Conservation (phyloP, 768 basidiomycete genomes). For the Pisolithus microcarpus region DNA sequence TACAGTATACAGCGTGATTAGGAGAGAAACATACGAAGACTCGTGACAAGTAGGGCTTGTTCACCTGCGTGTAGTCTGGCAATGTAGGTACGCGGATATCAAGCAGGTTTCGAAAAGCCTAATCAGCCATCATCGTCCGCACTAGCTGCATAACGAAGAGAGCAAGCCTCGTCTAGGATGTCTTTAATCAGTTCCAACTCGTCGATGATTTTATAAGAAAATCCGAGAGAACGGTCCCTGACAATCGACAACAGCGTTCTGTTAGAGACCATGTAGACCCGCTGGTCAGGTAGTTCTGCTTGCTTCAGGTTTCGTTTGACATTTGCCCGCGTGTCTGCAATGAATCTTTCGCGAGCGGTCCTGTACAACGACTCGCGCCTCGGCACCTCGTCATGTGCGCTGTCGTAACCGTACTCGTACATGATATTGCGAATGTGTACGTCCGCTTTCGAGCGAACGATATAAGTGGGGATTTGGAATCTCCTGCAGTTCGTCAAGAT, state of each 20-base stretch:
- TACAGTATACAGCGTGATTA: too few relatives aligned
- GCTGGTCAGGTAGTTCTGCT: conserved; percentile 14
- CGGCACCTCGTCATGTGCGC: conserved; percentile 1
- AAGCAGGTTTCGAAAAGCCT: too few relatives aligned
- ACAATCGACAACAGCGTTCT: conserved; percentile 7
- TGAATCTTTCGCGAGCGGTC: conserved; percentile 12
- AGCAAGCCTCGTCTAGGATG: conserved; percentile 7
- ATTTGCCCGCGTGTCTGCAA: conserved; percentile 12
- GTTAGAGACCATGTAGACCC: conserved; percentile 18
- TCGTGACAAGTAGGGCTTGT: too few relatives aligned
- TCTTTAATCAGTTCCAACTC: too few relatives aligned
- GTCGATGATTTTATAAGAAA: not conserved
- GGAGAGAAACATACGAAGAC: too few relatives aligned
- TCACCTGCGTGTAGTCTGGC: too few relatives aligned
- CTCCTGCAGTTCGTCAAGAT: conserved; percentile 11
- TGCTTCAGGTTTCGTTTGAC: conserved; percentile 11
- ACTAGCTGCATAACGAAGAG: conserved; percentile 1
- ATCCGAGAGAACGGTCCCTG: not conserved
- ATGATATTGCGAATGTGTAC: conserved; percentile 11
- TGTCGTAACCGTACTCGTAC: conserved; percentile 7
- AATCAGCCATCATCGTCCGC: not conserved
- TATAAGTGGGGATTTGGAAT: conserved; percentile 10
- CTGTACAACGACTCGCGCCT: conserved; percentile 3
- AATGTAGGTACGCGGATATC: too few relatives aligned
- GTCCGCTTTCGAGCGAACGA: conserved; percentile 16